Evolutionary conservation across 169 alveolate species (phyloP), one percentile per base, ranked within the genome.

Genomic region (Plasmodium knowlesi): DNA sequence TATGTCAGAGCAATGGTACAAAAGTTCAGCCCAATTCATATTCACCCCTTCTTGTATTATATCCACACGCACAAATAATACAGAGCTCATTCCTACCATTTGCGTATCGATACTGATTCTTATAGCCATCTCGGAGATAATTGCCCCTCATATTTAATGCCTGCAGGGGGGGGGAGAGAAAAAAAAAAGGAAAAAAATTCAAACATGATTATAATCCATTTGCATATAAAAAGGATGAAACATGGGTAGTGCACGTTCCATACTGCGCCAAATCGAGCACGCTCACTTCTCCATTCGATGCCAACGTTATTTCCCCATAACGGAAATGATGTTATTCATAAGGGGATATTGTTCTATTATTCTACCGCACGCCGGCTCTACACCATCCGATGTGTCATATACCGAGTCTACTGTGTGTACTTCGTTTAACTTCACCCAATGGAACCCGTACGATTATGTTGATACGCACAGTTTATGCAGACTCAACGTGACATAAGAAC

Each of bases 101-200:
- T 74, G 92, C 74, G 25, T 91, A 91, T 91, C 95, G 72, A 70
- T 82, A 16, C 39, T 91, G 95, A 81, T 79, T 70, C 34, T 50
- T 91, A 61, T 39, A 80, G 12, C 95, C 95, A 82, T 82, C 92
- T 91, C 95, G 83, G 37, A 67, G 67, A 82, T 91, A 91, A 46
- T 43, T 32, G 83, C 92, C 92, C 74, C 95, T 91, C 95, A 80
- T 82, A 70, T 70, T 82, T 90, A 72, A 43, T 79, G 37, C 82
- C 94, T 89, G 37, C n/a, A 70, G 5, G 46, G 19, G 43, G 37
- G n/a, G 5, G 46, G 30, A 8, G 30, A 57, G n/a, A 4, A 57
- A 22, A n/a, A 57, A 8, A 79, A 67, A 67, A 8, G 43, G 25
- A 67, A 67, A 22, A 67, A 25, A 67, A 25, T n/a, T 16, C 14